Percentiles rank a stretch among this genome's conserved stretches.
These are phyloP conservation scores for Pouteria campechiana DNA, from an alignment of 179 eudicot genomes.

Conservation along the genomic window DNA sequence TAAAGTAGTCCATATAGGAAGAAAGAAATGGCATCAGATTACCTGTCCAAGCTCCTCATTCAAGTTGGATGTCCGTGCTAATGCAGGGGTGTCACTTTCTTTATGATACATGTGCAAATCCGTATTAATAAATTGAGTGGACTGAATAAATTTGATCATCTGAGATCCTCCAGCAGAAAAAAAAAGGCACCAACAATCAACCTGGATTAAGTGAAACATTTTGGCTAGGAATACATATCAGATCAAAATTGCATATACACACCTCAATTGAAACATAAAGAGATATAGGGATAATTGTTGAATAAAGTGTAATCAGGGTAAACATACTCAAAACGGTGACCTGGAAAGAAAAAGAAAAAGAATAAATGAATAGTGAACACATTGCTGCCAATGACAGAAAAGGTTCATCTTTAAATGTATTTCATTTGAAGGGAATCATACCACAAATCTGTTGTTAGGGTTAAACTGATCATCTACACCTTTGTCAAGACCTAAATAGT, in stretches of 20 bases:
- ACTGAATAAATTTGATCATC: slow-evolving; percentile 92
- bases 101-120: slow-evolving; percentile 89
- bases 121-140: slow-evolving; percentile 83
- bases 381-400: too few species aligned
- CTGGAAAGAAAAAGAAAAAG: slow-evolving; percentile 19
- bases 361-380: neutral
- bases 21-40: slow-evolving; percentile 4
- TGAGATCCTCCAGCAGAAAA: slow-evolving; percentile 20
- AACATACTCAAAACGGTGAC: slow-evolving; percentile 78
- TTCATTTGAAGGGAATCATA: slow-evolving; percentile 8
- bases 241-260: slow-evolving; percentile 6
- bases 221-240: slow-evolving; percentile 1
- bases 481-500: slow-evolving; percentile 51
- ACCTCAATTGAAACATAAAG: slow-evolving; percentile 99
- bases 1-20: too few species aligned
- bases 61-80: slow-evolving; percentile 94
- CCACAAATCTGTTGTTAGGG: slow-evolving; percentile 85
- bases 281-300: slow-evolving; percentile 95
- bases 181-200: too few species aligned
- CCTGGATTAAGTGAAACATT: neutral
- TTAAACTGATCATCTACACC: slow-evolving; percentile 50
- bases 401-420: neutral
- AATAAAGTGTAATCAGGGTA: slow-evolving; percentile 90
- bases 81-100: slow-evolving; percentile 86
- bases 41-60: slow-evolving; percentile 99